A percentile compares a stretch with the other conserved stretches of the same genome.
These are phyloP conservation scores for Ceratocystis destructans DNA, from an alignment of 2,329 filamentous ascomycete genomes.

Conservation along the genomic window DNA sequence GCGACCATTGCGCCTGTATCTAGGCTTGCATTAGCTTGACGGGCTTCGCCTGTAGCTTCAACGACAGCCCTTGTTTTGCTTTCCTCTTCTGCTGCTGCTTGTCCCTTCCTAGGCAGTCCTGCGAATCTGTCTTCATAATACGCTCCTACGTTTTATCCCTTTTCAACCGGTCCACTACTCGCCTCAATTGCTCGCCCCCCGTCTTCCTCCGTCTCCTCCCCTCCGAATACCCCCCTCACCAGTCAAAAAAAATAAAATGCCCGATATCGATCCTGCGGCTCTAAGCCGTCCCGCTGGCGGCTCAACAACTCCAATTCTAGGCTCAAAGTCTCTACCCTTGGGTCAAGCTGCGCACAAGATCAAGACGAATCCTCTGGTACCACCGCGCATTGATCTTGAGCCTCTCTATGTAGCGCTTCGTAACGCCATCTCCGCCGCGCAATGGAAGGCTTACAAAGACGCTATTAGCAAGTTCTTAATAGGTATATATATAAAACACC, in stretches of 20 bases:
- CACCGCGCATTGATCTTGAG: constrained; percentile 53
- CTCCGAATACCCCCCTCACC: constrained; percentile 15
- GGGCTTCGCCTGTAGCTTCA: not conserved
- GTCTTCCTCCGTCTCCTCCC: constrained; percentile 15
- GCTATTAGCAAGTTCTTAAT: constrained; percentile 48
- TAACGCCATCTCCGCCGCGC: constrained; percentile 42
- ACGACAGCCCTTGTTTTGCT: not conserved
- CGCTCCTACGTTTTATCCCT: too few relatives aligned
- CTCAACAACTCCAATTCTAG: constrained; percentile 24
- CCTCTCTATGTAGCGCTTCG: constrained; percentile 50
- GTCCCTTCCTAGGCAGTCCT: constrained; percentile 13
- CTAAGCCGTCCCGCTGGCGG: constrained; percentile 47
- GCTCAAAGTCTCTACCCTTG: constrained; percentile 36
- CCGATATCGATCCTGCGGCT: constrained; percentile 57
- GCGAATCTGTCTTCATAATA: too few relatives aligned
- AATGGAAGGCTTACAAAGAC: constrained; percentile 53
- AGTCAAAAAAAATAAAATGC: constrained; percentile 32
- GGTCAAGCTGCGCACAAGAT: constrained; percentile 33
- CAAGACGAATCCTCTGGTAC: constrained; percentile 50
- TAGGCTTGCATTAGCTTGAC: not conserved
- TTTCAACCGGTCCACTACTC: not conserved
- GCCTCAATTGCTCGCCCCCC: constrained; percentile 13
- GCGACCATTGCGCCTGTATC: not conserved
- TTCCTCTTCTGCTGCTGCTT: not conserved
- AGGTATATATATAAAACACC: constrained; percentile 31